Evolutionary conservation across 164 flowering plant species (phyloP), one percentile per base, ranked within the genome.

Genomic region (Sextonia rubra): DNA sequence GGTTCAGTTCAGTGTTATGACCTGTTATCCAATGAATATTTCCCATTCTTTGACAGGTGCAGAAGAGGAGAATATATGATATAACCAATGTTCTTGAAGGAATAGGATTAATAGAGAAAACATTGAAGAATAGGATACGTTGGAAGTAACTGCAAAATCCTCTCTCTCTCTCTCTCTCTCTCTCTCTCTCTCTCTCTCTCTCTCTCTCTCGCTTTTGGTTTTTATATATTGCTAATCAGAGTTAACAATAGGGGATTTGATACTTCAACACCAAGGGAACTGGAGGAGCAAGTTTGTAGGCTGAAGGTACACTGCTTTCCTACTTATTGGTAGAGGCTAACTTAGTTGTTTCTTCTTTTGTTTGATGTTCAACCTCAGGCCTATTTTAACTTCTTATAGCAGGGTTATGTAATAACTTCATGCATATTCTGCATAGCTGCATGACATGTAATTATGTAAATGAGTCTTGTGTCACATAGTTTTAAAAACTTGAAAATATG

Each of bases 21-120:
- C 17, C 61, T 60, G 29, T 30, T 23, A 60, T 60, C 18, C 8
- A 18, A 24, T 68, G 47, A 68, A 73, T 22, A 11, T 60, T 60
- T 62, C 56, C 69, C 26, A 20, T 47, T 27, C 22, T 61, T 73
- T 66, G 62, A 25, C 85, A 90, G 94, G 96, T 91, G 48, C 97
- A 91, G 74, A 92, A 95, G 79, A 85, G 98, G 83, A 87, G 99
- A 74, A 91, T 92, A 82, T 92, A 92, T 83, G 98, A 95, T 76
- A 92, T 95, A 64, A 95, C 99, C 47, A 92, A 94, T 89, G 99
- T 94, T 65, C 88, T 92, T 62, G 99, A 92, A 83, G 99, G 99
- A 76, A 92, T 91, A 79, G 94, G 97, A 71, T 87, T 92, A 37
- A 89, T 95, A 74, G 99, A 92, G 75, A 95, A 95, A 86, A 89